Percentiles rank a stretch among this genome's conserved stretches.
phyloP scores from a whole-genome alignment of 495 filamentous ascomycete species.

The Trichoderma reesei region DNA sequence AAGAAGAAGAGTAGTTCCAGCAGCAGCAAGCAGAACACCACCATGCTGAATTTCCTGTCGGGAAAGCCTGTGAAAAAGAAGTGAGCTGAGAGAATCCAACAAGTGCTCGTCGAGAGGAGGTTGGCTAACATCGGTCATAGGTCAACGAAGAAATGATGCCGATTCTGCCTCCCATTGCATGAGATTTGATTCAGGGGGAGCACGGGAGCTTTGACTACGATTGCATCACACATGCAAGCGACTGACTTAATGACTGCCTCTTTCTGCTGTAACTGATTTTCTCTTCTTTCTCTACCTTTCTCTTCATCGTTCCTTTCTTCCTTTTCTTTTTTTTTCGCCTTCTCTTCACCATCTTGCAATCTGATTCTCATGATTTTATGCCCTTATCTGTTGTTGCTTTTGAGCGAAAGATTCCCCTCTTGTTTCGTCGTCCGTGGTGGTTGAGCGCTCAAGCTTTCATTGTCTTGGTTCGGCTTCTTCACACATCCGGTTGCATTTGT shows the following conservation, averaged over 20 bases:
- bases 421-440: not conserved
- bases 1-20: constrained; percentile 19
- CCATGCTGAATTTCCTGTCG: constrained; percentile 31
- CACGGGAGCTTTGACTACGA: not conserved
- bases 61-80: constrained; percentile 27
- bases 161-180: not conserved
- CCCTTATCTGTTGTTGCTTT: too few species aligned
- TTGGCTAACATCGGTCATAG: not conserved
- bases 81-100: constrained; percentile 16
- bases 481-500: not conserved
- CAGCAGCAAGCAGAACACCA: constrained; percentile 14
- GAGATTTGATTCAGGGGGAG: not conserved
- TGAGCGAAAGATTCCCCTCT: constrained; percentile 1
- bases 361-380: not conserved
- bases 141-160: constrained; percentile 9
- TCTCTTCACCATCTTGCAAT: not conserved
- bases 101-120: too few species aligned
- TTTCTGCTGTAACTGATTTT: not conserved
- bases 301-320: not conserved
- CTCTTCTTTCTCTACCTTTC: not conserved
- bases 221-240: not conserved
- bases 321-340: not conserved
- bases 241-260: not conserved
- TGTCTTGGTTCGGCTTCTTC: not conserved
- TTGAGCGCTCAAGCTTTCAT: not conserved